Evolutionary conservation across 176 grass and related monocot genomes (phyloP), one percentile per base, ranked within the genome.

Genomic region (Triticum monococcum): DNA sequence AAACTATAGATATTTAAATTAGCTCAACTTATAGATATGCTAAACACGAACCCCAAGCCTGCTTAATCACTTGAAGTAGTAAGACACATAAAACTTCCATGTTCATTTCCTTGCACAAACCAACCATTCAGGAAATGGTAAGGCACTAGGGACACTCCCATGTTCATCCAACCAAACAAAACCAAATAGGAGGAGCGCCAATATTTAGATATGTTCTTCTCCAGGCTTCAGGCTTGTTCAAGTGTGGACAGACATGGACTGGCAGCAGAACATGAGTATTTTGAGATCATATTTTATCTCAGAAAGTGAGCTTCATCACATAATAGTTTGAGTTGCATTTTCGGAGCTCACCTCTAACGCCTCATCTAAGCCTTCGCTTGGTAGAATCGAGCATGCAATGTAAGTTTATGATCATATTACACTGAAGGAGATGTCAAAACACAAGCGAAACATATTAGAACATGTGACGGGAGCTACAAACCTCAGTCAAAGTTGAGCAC

Each of bases 381-480:
- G 81, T 52, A 60, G 22, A 88, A 89, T 14, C 90, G 56, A 37
- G 95, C 95, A 1, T 86, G 86, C 72, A 77, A 97, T 8, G 92
- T 90, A 9, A 88, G 80, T n/a, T 92, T 91, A 84, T 94, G 90
- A 45, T 88, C 92, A 17, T 97, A 94, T 71, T 94, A 97, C 7
- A 84, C 90, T 40, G 92, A 88, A 57, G 38, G 9, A 41, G 38
- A 9, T 41, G 38, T 8, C 8, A 9, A 41, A 41, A 41, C 2
- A 41, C 38, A 81, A 72, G 62, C 38, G 65, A 76, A 12, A 81
- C 26, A 33, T 35, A 17, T 84, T 64, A 75, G 45, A 0, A 68
- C 64, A 86, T 33, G 75, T 61, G 41, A 30, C 16, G 16, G 12
- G 32, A 68, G 26, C 16, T 69, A 45, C 11, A 43, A 38, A 57